Base-by-base conservation (phyloP, 257 asterid species). In the Capsicum baccatum region DNA sequence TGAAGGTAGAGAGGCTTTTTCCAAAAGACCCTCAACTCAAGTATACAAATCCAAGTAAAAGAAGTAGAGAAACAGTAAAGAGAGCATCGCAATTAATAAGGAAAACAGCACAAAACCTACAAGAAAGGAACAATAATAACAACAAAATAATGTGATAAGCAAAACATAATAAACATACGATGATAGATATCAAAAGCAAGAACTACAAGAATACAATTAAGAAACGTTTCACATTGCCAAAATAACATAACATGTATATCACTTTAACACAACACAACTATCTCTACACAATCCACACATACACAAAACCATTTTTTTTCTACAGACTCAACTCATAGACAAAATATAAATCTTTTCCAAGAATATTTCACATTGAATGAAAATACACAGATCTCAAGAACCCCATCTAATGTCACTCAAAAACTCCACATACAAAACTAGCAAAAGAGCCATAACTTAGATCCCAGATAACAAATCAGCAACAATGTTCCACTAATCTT, bases 371-470 rank as follows among this genome's bases (percentile, higher is more conserved):
- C 63, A 76, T 76, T 52, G 9, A 19, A 74, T 21, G 42, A 74
- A 44, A 13, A 26, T 76, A 52, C 39, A 26, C 44, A 6, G 44
- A 76, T 17, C 33, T 26, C 33, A 26, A 26, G 33, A 26, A 26
- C 33, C 33, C 33, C 1, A 76, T 76, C 63, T 76, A 76, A 21
- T 12, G 44, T 76, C 63, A 21, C 56, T 70, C 0, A 1, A 42
- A 16, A 70, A 70, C 79, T 42, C 56, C 79, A 42, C 44, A 70
- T 70, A 33, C 15, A 70, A 42, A 6, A 70, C 56, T 70, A 70
- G 9, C 56, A 70, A 12, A 42, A 42, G 79, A 42, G 42, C 37
- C 57, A 71, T 9, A 44, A 71, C 44, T 44, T 71, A 35, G 79
- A 71, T 71, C 79, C 79, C 56, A 8, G 17, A 15, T 6, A 9